These are phyloP conservation scores for Vigna mungo DNA, from an alignment of 306 rosid species.

Conservation along the genomic window DNA sequence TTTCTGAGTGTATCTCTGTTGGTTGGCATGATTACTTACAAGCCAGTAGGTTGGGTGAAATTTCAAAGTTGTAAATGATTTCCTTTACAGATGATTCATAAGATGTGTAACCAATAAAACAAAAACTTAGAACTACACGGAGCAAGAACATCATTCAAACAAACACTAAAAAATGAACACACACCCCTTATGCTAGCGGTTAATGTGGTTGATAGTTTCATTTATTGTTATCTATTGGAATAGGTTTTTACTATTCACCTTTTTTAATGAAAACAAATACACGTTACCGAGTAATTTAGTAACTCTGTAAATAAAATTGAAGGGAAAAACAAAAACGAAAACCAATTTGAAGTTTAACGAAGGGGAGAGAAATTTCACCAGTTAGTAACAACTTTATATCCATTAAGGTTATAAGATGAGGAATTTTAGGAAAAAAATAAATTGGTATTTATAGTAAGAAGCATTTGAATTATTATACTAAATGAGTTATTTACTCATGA, in stretches of 20 bases:
- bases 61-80: constrained; percentile 34
- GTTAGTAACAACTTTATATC: too few species aligned
- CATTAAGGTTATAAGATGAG: too few species aligned
- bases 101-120: constrained; percentile 23
- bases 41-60: background rate
- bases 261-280: too few species aligned
- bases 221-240: background rate
- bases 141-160: constrained; percentile 10
- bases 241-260: background rate
- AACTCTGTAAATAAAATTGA: too few species aligned
- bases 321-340: too few species aligned
- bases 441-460: too few species aligned
- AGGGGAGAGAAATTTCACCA: too few species aligned
- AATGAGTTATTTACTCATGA: too few species aligned
- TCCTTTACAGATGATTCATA: constrained; percentile 8
- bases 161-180: background rate
- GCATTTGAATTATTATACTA: too few species aligned
- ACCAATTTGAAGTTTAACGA: too few species aligned
- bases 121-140: background rate
- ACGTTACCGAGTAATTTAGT: too few species aligned
- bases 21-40: constrained; percentile 35
- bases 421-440: too few species aligned
- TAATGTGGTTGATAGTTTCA: background rate
- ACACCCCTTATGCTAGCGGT: background rate
- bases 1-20: constrained; percentile 5